These are phyloP conservation scores for Pseudognaphalium luteoalbum DNA, from an alignment of 129 eudicot genomes.

Conservation along the genomic window DNA sequence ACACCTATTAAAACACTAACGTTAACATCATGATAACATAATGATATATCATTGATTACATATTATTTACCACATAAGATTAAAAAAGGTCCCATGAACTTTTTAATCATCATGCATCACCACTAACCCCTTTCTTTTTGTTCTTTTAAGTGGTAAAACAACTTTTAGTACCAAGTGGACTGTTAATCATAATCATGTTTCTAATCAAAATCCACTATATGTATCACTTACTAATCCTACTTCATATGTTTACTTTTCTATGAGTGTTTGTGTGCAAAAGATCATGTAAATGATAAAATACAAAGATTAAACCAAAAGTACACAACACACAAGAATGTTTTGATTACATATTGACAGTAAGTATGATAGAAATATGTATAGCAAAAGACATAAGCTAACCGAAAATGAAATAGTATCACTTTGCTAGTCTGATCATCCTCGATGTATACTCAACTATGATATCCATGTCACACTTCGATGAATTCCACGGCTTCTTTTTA, in stretches of 20 bases:
- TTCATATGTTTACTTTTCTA: constrained; percentile 9
- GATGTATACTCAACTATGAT: too few species aligned
- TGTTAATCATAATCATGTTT: constrained; percentile 22
- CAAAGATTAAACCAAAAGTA: neutral
- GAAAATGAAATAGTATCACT: neutral
- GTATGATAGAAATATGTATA: neutral
- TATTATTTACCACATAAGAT: constrained; percentile 22
- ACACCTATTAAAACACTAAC: neutral
- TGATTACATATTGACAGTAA: neutral
- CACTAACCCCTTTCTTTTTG: constrained; percentile 22
- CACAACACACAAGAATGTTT: neutral
- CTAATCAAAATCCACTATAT: constrained; percentile 34
- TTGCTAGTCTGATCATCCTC: too few species aligned
- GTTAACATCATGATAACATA: constrained; percentile 22
- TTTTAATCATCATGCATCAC: constrained; percentile 29
- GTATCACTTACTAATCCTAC: constrained; percentile 1
- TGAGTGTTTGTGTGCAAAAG: neutral
- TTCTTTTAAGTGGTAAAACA: constrained; percentile 23
- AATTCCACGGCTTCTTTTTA: too few species aligned
- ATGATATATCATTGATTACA: neutral
- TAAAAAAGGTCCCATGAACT: constrained; percentile 23
- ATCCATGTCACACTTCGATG: too few species aligned
- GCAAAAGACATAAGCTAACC: neutral
- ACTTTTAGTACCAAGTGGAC: constrained; percentile 28
- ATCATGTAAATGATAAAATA: neutral